These are phyloP conservation scores for Irpex sp. DNA, from an alignment of 1,284 basidiomycete genomes.

Conservation along the genomic window DNA sequence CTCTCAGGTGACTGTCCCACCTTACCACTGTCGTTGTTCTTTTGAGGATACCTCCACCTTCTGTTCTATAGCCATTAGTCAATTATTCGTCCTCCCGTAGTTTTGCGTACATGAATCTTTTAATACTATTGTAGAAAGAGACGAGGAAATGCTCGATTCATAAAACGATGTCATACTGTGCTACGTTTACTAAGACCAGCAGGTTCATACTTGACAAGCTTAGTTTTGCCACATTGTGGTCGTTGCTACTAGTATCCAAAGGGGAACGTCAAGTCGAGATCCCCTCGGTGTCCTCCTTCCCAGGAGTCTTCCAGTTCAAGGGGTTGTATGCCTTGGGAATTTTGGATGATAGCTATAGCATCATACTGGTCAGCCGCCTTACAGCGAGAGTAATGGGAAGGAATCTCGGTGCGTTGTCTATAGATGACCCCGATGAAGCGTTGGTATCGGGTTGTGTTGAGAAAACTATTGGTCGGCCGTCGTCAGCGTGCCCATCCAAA, in stretches of 20 bases:
- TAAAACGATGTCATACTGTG: too few relatives aligned
- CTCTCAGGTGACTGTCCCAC: background rate
- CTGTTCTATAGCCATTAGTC: slow-evolving; percentile 2
- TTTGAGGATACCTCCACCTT: background rate
- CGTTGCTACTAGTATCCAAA: slow-evolving; percentile 17
- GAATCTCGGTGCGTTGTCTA: slow-evolving; percentile 22
- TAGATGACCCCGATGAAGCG: slow-evolving; percentile 28
- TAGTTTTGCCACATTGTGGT: too few relatives aligned
- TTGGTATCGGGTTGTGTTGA: slow-evolving; percentile 23
- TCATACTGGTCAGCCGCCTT: slow-evolving; percentile 25
- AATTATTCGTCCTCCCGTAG: background rate
- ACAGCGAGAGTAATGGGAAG: slow-evolving; percentile 26
- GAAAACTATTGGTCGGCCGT: slow-evolving; percentile 16
- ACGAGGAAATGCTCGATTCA: background rate
- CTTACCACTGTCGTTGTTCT: too few relatives aligned
- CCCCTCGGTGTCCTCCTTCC: slow-evolving; percentile 18
- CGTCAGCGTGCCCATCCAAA: background rate
- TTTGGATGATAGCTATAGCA: slow-evolving; percentile 19
- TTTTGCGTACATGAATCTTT: background rate
- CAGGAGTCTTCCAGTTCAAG: slow-evolving; percentile 21
- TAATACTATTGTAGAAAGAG: background rate
- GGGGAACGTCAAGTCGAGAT: slow-evolving; percentile 22
- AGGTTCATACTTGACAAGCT: too few relatives aligned
- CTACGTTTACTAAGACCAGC: too few relatives aligned
- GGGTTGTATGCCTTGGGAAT: slow-evolving; percentile 22